Evolutionary conservation across 2,329 filamentous ascomycete genomes (phyloP).

Genomic region (Diaporthe humulicola): DNA sequence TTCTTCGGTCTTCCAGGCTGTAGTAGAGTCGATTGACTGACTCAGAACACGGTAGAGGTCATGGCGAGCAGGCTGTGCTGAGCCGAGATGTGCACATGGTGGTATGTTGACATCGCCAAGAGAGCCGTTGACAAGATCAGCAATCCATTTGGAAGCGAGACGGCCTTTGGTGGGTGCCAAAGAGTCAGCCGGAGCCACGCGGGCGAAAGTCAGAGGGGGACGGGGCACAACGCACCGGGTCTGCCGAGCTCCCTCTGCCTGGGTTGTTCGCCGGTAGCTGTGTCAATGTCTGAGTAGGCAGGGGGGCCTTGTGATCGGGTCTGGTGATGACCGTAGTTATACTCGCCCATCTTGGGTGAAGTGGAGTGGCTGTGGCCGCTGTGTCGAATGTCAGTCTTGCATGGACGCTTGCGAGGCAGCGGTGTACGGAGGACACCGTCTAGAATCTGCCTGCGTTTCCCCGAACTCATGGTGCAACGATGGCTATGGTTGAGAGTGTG

Average conservation of each 20-base stretch:
- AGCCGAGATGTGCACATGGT: neutral
- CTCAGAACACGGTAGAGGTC: conserved; percentile 31
- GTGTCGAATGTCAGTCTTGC: conserved; percentile 22
- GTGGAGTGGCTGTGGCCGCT: neutral
- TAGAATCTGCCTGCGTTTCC: neutral
- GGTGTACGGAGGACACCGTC: neutral
- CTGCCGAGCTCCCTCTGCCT: conserved; percentile 28
- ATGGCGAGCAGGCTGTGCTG: conserved; percentile 12
- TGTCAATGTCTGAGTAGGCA: conserved; percentile 32
- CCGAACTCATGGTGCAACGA: neutral
- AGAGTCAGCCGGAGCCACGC: neutral
- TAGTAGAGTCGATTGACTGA: conserved; percentile 1
- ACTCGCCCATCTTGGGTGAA: conserved; percentile 19
- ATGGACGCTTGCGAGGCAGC: conserved; percentile 1
- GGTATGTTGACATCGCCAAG: neutral
- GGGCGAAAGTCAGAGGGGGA: neutral
- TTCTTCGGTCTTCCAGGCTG: neutral
- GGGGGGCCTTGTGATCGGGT: conserved; percentile 38
- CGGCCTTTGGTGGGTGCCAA: conserved; percentile 16
- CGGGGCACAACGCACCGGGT: conserved; percentile 5
- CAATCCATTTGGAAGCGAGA: conserved; percentile 39
- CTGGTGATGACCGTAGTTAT: conserved; percentile 26
- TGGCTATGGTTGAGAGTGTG: neutral
- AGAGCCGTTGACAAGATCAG: conserved; percentile 32
- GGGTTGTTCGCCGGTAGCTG: neutral